Conservation (phyloP, 805 yeast species). For the Candida pseudofarinosa region DNA sequence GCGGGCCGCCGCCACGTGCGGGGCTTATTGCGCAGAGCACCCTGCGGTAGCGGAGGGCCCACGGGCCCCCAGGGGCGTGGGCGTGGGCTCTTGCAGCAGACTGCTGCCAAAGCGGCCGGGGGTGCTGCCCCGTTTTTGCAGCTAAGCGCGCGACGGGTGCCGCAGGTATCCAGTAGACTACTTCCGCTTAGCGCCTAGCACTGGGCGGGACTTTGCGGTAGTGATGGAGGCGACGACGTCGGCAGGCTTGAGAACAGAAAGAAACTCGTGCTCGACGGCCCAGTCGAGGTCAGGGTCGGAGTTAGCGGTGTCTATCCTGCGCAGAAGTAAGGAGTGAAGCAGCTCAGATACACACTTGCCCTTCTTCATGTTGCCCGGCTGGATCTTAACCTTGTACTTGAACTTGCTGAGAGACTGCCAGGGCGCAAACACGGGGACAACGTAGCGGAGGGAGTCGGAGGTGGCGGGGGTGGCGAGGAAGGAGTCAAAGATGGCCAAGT, state of each 20-base stretch:
- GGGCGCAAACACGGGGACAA: constrained; percentile 89
- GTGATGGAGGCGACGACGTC: constrained; percentile 68
- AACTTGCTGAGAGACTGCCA: constrained; percentile 75
- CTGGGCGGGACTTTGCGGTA: constrained; percentile 65
- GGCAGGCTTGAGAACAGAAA: constrained; percentile 54
- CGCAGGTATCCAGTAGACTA: no score
- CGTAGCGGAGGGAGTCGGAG: constrained; percentile 53
- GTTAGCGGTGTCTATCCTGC: constrained; percentile 43
- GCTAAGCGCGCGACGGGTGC: no score
- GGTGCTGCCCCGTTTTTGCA: no score
- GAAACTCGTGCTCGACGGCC: constrained; percentile 60
- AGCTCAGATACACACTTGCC: constrained; percentile 80
- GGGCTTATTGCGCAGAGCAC: no score
- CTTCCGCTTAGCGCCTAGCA: constrained; percentile 34
- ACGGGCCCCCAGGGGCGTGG: no score
- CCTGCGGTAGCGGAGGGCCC: no score
- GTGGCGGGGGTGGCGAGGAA: constrained; percentile 42
- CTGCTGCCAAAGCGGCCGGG: no score
- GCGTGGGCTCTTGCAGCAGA: no score
- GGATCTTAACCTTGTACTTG: constrained; percentile 79
- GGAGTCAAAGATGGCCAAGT: constrained; percentile 43
- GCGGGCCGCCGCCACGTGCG: no score
- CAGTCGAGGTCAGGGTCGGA: constrained; percentile 57
- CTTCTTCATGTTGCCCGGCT: constrained; percentile 77
- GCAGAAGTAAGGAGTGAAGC: constrained; percentile 49